Base-by-base conservation (phyloP, 2,329 filamentous ascomycete species). In the Calonectria montana region DNA sequence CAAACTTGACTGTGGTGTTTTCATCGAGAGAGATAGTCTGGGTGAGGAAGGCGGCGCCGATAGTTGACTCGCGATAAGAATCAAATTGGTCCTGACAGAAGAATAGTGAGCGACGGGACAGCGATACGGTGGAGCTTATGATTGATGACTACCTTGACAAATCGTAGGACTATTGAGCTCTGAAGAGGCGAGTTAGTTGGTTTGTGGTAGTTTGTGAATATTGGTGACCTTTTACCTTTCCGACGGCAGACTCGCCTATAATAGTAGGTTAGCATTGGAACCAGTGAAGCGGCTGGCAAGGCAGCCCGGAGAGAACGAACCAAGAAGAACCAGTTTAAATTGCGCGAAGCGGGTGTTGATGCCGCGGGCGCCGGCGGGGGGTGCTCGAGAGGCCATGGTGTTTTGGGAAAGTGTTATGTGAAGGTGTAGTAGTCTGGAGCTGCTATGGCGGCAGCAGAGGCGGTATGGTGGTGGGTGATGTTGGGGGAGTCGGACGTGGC, bases 11-110 rank as follows among this genome's bases (percentile, higher is more conserved):
- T 69, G 97, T 99, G 72, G 97, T 98, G 86, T 92, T 97, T 83
- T 98, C 97, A 84, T 98, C 96, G 85, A 99, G 93, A 70, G 96
- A 96, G 84, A 99, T 98, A 78, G 97, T 99, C 87, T 99, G 97
- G 81, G 97, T 99, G 78, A 99, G 91, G 90, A 99, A 99, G 78
- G 97, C 97, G 80, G 97, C 97, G 85, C 97, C 96, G 86, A 98
- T 98, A 74, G 96, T 98, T 69, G 96, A 98, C 91, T 98, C 96
- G 86, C 96, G 92, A 88, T 98, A 98, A 65, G 89, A 91, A 88
- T 99, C 97, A 86, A 99, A 99, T 94, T 98, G 97, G 86, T 99
- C 96, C 95, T 98, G 81, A 16, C n/a, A n/a, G 3, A 21, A 48
- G 69, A 77, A 64, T 78, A 74, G 64, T 70, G 31, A 73, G 74